These are phyloP conservation scores for Leptomonas pyrrhocoris DNA, from an alignment of 208 protist genomes.

Conservation along the genomic window DNA sequence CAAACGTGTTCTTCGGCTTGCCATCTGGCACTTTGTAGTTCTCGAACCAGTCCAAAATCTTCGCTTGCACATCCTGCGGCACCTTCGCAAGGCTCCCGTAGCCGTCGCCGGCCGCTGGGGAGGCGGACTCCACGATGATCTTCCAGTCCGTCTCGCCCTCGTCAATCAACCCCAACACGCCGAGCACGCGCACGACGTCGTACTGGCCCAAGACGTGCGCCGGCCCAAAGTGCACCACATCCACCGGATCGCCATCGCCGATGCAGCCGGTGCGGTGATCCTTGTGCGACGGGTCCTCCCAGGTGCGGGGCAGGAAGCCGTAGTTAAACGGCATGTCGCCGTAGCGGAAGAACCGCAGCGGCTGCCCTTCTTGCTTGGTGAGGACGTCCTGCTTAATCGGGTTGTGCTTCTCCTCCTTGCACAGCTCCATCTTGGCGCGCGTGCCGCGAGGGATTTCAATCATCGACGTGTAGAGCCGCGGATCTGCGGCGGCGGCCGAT, in stretches of 20 bases:
- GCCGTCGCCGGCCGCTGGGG: conserved; percentile 21
- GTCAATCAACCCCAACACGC: conserved; percentile 90
- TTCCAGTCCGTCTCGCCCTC: conserved; percentile 95
- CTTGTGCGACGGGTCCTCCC: conserved; percentile 72
- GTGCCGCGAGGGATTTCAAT: conserved; percentile 90
- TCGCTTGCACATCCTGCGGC: conserved; percentile 44
- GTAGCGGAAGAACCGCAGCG: conserved; percentile 84
- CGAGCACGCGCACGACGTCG: conserved; percentile 80
- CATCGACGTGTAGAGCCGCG: conserved; percentile 65
- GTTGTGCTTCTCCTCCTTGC: conserved; percentile 88
- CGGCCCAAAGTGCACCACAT: conserved; percentile 84
- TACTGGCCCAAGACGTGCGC: conserved; percentile 45
- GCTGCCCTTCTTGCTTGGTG: conserved; percentile 51
- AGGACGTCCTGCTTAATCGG: conserved; percentile 92
- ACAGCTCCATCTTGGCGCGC: conserved; percentile 93
- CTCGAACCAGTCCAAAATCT: conserved; percentile 87
- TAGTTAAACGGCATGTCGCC: conserved; percentile 95
- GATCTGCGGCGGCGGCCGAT: conserved; percentile 14
- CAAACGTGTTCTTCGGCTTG: conserved; percentile 89
- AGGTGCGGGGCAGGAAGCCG: conserved; percentile 95
- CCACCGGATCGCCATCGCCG: conserved; percentile 92
- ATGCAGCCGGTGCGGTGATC: conserved; percentile 61
- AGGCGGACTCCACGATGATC: conserved; percentile 64
- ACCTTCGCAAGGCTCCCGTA: conserved; percentile 62
- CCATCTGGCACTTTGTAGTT: conserved; percentile 94